A percentile compares a stretch with the other conserved stretches of the same genome.
phyloP scores from a whole-genome alignment of 2,329 filamentous ascomycete genomes.

The Curvularia eragrostidis region DNA sequence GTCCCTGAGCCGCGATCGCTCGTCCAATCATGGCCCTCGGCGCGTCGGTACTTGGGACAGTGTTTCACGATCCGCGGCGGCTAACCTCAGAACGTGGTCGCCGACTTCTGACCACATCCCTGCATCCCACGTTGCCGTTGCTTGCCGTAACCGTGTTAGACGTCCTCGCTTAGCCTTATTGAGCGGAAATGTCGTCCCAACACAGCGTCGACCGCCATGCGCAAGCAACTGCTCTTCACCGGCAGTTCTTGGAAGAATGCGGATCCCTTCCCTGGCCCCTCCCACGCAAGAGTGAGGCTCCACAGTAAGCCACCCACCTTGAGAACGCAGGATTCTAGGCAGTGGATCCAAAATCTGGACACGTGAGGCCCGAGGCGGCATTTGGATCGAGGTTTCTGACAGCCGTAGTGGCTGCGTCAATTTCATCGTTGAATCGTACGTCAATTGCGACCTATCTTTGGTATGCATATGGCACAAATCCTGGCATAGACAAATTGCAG shows the following conservation, averaged over 20 bases:
- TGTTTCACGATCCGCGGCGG: slow-evolving; percentile 18
- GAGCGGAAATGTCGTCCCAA: slow-evolving; percentile 17
- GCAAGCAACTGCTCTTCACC: neutral
- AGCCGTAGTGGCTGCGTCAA: neutral
- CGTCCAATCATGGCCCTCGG: neutral
- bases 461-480: slow-evolving; percentile 4
- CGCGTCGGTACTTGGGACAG: slow-evolving; percentile 14
- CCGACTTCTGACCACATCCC: slow-evolving; percentile 14
- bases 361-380: neutral
- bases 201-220: slow-evolving; percentile 6
- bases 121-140: slow-evolving; percentile 13
- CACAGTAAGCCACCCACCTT: slow-evolving; percentile 1
- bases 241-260: slow-evolving; percentile 12
- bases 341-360: slow-evolving; percentile 1
- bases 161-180: slow-evolving; percentile 7
- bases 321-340: neutral
- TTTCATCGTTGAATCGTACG: neutral
- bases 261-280: slow-evolving; percentile 16
- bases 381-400: slow-evolving; percentile 9
- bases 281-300: slow-evolving; percentile 14
- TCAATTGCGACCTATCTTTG: neutral
- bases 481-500: slow-evolving; percentile 6
- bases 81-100: slow-evolving; percentile 13
- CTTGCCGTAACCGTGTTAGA: slow-evolving; percentile 13
- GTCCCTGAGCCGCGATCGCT: slow-evolving; percentile 4